Base-by-base conservation (phyloP, 1,284 basidiomycete species). In the Boletellus deceptivus region DNA sequence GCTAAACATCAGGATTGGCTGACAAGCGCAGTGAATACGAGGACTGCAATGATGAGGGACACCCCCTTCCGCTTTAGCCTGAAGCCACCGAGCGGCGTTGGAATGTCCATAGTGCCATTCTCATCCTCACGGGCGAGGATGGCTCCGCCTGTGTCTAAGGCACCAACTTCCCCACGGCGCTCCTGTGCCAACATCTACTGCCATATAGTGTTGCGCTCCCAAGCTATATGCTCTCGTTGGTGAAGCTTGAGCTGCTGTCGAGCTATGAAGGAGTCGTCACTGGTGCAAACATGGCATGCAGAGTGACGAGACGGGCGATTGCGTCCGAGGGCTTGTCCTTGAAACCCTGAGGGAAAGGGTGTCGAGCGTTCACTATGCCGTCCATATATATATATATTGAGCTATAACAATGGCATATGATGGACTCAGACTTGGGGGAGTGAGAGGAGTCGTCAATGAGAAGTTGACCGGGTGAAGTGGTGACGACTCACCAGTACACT, bases 171-270 rank as follows among this genome's bases (percentile, higher is more conserved):
- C 4, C 86, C 88, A 10, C 84, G 79, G 43, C 94, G 82, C 62
- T 94, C 91, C 31, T 86, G 84, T 13, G 88, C 89, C 59, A 99
- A 94, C 96, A 99, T 98, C 70, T 96, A 91, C 25, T 95, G 80
- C 97, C 96, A 99, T 5, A 99, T 91, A 0, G 92, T 96, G 63
- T 96, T 92, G 42, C 93, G 83, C 64, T 96, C 91, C 91, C 92
- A 95, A 2, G 93, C 93, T 54, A 95, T 89, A 63, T 92, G 87
- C 74, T 99, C 96, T 27, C 95, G 84, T 50, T 98, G 84, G 67
- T 97, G 87, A 22, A 92, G 79, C 58, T 87, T 85, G 45, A 99
- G 81, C 65, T 98, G 92, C 57, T 89, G 83, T 45, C 81, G 78
- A 0, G 95, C 95, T 18, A 81, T 70, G 8, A 77, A 73, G 35